Evolutionary conservation across 2,329 filamentous ascomycete species (phyloP).

Genomic region (Raffaelea deltoideospora): DNA sequence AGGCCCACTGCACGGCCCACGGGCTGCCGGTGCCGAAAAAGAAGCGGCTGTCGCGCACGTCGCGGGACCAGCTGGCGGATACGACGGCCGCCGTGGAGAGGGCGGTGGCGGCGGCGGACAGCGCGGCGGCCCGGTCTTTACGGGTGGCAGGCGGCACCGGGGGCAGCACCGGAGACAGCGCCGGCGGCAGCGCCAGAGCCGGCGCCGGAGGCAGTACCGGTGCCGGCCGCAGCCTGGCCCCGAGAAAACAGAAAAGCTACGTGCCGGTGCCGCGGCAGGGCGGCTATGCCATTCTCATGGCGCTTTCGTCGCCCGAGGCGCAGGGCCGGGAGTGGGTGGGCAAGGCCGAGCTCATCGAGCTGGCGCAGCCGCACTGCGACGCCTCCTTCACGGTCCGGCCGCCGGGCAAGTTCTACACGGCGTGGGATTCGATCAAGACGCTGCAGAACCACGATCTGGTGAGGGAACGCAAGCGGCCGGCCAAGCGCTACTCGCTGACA

Average conservation of each 20-base stretch:
- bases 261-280: slow-evolving; percentile 61
- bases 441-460: slow-evolving; percentile 59
- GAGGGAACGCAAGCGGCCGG: slow-evolving; percentile 52
- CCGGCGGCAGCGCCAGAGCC: slow-evolving; percentile 13
- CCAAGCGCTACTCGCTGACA: slow-evolving; percentile 54
- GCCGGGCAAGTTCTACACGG: slow-evolving; percentile 57
- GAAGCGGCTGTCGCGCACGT: slow-evolving; percentile 14
- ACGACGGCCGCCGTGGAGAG: slow-evolving; percentile 8
- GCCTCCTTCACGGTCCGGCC: slow-evolving; percentile 55
- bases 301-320: slow-evolving; percentile 44
- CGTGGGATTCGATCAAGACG: slow-evolving; percentile 73
- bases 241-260: slow-evolving; percentile 48
- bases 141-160: no score
- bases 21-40: slow-evolving; percentile 50
- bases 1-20: slow-evolving; percentile 49
- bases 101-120: neutral
- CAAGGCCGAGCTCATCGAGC: slow-evolving; percentile 52
- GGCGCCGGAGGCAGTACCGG: slow-evolving; percentile 16
- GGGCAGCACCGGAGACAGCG: no score
- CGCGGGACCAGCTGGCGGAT: slow-evolving; percentile 19
- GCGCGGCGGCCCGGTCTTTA: no score
- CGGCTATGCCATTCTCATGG: slow-evolving; percentile 56
- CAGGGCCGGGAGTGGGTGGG: slow-evolving; percentile 41
- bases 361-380: slow-evolving; percentile 58
- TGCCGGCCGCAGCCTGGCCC: slow-evolving; percentile 1